Percentiles rank a stretch among this genome's conserved stretches.
These are phyloP conservation scores for Botryobasidium botryosum DNA, from an alignment of 768 basidiomycete genomes.

Conservation along the genomic window DNA sequence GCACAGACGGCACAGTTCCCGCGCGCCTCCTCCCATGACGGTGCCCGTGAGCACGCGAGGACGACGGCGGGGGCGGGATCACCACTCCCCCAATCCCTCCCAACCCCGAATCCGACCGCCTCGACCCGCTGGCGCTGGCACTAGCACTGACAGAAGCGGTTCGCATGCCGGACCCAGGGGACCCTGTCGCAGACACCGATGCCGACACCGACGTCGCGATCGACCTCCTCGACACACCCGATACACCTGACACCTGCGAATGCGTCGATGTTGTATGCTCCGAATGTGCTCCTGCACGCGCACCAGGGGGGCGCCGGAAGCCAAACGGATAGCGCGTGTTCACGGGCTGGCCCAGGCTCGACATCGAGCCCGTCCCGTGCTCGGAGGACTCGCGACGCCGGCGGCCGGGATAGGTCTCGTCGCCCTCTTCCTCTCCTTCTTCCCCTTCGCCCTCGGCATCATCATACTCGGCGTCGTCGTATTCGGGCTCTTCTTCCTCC, in stretches of 20 bases:
- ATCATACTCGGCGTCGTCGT: constrained; percentile 2
- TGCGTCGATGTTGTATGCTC: constrained; percentile 3
- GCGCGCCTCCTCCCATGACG: neutral
- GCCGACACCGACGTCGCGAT: neutral
- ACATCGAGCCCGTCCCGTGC: constrained; percentile 45
- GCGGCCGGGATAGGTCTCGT: constrained; percentile 1
- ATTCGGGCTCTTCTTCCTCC: constrained; percentile 15
- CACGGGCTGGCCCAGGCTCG: constrained; percentile 65
- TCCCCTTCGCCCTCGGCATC: constrained; percentile 12
- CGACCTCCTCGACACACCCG: constrained; percentile 1
- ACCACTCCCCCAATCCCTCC: neutral
- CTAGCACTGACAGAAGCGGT: constrained; percentile 3
- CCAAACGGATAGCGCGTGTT: constrained; percentile 11
- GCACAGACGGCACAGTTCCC: too few species aligned
- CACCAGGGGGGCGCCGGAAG: neutral
- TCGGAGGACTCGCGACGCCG: constrained; percentile 1
- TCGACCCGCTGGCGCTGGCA: neutral
- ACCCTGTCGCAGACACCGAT: neutral
- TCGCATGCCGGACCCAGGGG: neutral
- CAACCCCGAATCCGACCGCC: neutral
- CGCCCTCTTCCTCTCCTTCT: constrained; percentile 25
- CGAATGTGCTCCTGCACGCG: too few species aligned
- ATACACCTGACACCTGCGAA: constrained; percentile 4
- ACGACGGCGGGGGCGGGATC: neutral
- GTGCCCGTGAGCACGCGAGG: neutral